Base-by-base conservation (phyloP, 768 basidiomycete genomes). In the Holtermanniella nyarrowii region DNA sequence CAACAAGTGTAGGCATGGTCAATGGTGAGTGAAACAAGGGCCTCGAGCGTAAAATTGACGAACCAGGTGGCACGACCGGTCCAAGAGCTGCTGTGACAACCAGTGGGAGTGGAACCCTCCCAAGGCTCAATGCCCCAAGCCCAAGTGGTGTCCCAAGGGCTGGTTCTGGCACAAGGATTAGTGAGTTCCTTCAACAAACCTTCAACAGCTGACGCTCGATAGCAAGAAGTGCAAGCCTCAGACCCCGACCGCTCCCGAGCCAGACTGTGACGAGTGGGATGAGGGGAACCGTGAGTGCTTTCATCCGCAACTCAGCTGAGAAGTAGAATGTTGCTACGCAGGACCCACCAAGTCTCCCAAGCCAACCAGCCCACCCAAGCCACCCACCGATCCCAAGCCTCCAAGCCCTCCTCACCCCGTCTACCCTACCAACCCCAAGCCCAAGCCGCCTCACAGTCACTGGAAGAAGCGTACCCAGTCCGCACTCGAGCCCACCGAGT, bases 241-340 rank as follows among this genome's bases (percentile, higher is more conserved):
- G 16, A 48, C 42, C 20, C 54, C 59, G 11, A 48, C 51, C 11
- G 27, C 59, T 1, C 64, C 64, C 50, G 59, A 50, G 26, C 64
- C 64, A 12, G 64, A 66, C 47, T 66, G 64, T 41, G 48, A 55
- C 46, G 46, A 66, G 54, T 66, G 64, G 64, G 46, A 60, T 46
- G 48, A 61, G 13, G 27, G 47, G 25, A 56, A 55, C 16, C 55
- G 62, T 54, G 22, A 44, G 18, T n/a, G 10, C 24, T 48, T 20
- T 27, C 20, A 14, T 20, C 18, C 11, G 13, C 31, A 50, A 20
- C 27, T 7, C 12, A n/a, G n/a, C 43, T 14, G 39, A 41, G 13
- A 27, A 5, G 45, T 40, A 56, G 57, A 53, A 24, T 56, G 60
- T 48, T 59, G 57, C 46, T 54, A 56, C 46, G 52, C 44, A 7